Evolutionary conservation across 2,329 filamentous ascomycete species (phyloP).

Genomic region (Colletotrichum liriopes): DNA sequence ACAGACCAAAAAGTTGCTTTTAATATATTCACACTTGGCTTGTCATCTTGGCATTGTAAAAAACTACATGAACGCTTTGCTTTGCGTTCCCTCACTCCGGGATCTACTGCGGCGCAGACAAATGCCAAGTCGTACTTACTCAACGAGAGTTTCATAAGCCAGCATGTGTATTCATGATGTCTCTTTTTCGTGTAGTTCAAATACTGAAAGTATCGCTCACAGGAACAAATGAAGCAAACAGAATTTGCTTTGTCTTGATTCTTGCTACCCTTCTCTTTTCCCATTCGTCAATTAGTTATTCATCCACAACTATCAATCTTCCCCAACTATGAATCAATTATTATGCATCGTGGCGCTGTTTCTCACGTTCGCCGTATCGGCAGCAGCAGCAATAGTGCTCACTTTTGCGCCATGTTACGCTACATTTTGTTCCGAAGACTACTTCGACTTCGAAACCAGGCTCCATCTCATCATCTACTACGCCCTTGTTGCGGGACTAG

Average conservation of each 20-base stretch:
- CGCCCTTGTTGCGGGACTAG: slow-evolving; percentile 29
- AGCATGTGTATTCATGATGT: too few relatives aligned
- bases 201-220: not conserved
- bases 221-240: not conserved
- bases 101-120: not conserved
- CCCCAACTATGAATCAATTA: not conserved
- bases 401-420: slow-evolving; percentile 42
- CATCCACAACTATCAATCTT: not conserved
- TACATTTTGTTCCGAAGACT: slow-evolving; percentile 40
- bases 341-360: not conserved
- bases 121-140: not conserved
- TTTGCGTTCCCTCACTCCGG: not conserved
- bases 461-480: slow-evolving; percentile 39
- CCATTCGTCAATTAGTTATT: too few relatives aligned
- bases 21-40: not conserved
- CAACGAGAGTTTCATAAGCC: not conserved
- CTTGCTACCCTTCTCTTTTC: not conserved
- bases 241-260: too few relatives aligned
- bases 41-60: not conserved
- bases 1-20: not conserved
- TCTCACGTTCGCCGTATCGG: not conserved
- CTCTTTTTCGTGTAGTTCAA: not conserved
- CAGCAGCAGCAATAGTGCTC: slow-evolving; percentile 13
- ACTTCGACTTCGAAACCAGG: slow-evolving; percentile 35
- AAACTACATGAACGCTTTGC: not conserved